Evolutionary conservation across 148 eudicot species (phyloP).

Genomic region (Rhododendron simsii): DNA sequence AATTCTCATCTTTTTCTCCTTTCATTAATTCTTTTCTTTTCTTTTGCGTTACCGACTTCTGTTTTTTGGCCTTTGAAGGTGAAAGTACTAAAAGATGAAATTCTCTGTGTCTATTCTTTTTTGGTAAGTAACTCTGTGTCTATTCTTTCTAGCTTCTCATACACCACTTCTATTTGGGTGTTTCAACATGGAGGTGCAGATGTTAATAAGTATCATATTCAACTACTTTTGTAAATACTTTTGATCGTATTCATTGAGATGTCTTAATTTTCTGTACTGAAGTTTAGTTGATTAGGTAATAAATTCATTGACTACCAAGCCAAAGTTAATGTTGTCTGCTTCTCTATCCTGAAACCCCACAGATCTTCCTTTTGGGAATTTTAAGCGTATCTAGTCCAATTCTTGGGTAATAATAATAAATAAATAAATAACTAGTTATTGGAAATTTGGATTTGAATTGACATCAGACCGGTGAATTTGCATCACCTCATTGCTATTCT

Average conservation of each 20-base stretch:
- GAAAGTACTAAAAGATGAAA: background rate
- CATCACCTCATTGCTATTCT: background rate
- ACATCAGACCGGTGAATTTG: background rate
- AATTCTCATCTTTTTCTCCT: background rate
- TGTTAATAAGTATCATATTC: background rate
- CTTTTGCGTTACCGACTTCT: background rate
- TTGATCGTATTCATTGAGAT: background rate
- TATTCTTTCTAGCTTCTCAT: background rate
- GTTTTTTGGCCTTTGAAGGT: background rate
- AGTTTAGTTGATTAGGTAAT: background rate
- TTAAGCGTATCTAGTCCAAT: background rate
- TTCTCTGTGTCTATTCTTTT: background rate
- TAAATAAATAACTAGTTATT: background rate
- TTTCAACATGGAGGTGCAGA: no score
- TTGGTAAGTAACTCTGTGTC: background rate
- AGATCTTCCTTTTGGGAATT: background rate
- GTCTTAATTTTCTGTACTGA: background rate
- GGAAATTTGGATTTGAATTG: background rate
- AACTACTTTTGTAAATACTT: background rate
- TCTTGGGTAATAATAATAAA: background rate
- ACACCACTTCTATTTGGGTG: background rate
- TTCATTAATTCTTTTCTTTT: background rate
- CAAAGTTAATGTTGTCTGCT: background rate
- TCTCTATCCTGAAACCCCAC: background rate
- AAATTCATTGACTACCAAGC: background rate